Percentiles rank a stretch among this genome's conserved stretches.
phyloP scores from a whole-genome alignment of 1,284 basidiomycete species.

The Puccinia horiana region DNA sequence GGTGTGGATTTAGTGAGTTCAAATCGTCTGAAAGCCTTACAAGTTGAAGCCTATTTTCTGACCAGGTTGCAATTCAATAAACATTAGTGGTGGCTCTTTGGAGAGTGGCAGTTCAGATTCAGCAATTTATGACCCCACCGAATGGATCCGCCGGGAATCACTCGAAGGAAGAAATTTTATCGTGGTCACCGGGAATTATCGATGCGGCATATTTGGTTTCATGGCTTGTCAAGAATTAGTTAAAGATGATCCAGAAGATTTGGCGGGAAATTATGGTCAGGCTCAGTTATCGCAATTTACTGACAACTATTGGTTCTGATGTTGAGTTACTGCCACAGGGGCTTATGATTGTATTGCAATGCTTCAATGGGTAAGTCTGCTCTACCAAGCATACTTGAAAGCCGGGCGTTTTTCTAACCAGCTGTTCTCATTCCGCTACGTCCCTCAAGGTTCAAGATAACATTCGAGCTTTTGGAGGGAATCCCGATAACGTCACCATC shows the following conservation, averaged over 20 bases:
- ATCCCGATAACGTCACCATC: constrained; percentile 45
- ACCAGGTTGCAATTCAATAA: not conserved
- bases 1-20: constrained; percentile 47
- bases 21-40: not conserved
- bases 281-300: not conserved
- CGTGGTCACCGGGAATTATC: constrained; percentile 46
- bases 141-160: constrained; percentile 47
- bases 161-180: constrained; percentile 38
- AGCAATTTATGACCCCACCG: constrained; percentile 43
- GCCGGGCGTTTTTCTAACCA: not conserved
- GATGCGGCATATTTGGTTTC: constrained; percentile 32
- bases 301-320: not conserved
- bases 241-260: constrained; percentile 14
- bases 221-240: constrained; percentile 41
- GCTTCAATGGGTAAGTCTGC: constrained; percentile 36
- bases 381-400: not conserved
- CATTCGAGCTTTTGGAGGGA: constrained; percentile 39
- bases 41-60: not conserved
- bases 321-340: constrained; percentile 19
- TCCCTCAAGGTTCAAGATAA: constrained; percentile 38
- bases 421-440: not conserved
- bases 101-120: constrained; percentile 22
- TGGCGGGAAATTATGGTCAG: constrained; percentile 49
- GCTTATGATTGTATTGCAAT: constrained; percentile 46
- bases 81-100: constrained; percentile 42